Evolutionary conservation across 176 grass and related monocot species (phyloP).

Genomic region (Lolium rigidum): DNA sequence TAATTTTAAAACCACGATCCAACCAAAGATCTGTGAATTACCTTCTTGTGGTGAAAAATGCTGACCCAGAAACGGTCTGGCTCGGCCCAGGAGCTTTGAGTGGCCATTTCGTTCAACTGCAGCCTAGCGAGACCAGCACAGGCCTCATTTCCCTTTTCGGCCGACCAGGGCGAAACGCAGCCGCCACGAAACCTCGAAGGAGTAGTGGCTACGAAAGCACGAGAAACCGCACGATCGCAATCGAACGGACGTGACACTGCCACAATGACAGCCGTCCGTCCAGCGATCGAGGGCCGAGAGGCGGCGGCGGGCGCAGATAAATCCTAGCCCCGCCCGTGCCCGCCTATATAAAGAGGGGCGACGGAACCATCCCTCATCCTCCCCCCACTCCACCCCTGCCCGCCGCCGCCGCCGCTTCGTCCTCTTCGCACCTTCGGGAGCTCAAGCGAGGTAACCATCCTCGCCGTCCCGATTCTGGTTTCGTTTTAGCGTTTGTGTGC

Average conservation of each 20-base stretch:
- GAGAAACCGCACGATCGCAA: neutral
- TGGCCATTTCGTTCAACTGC: no score
- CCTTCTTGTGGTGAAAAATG: no score
- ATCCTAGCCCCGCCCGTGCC: neutral
- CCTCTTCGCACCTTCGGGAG: neutral
- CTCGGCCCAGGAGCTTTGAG: no score
- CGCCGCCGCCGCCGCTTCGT: neutral
- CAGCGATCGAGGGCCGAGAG: neutral
- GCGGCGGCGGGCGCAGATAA: neutral
- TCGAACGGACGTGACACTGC: neutral
- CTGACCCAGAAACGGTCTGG: no score
- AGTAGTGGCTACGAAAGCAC: no score
- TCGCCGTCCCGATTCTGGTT: neutral
- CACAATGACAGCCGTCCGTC: constrained; percentile 4
- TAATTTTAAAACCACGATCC: no score
- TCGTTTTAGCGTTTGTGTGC: neutral
- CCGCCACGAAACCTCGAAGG: no score
- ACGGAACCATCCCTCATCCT: neutral
- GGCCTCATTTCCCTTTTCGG: no score
- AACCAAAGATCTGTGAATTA: no score
- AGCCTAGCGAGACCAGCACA: no score
- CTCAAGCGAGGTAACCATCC: neutral
- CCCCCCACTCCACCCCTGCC: neutral
- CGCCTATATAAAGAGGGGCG: neutral
- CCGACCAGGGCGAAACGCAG: no score